phyloP scores from a whole-genome alignment of 1,139 yeast genomes.

The Geotrichum citri-aurantii region DNA sequence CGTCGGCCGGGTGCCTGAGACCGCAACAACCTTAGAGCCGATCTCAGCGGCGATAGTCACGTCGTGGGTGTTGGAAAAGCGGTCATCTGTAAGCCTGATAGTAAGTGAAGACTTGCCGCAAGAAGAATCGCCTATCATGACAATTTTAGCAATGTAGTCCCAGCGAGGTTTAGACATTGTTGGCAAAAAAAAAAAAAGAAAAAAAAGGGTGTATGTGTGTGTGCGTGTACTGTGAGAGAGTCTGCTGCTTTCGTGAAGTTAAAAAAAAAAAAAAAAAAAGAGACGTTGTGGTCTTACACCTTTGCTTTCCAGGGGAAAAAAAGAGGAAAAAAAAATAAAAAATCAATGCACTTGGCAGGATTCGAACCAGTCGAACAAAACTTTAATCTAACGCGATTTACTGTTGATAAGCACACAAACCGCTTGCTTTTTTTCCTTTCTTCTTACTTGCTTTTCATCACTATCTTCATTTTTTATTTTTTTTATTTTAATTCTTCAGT shows the following conservation, averaged over 20 bases:
- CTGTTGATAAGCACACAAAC: neutral
- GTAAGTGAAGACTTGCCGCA: conserved; percentile 38
- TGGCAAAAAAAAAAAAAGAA: neutral
- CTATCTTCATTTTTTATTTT: neutral
- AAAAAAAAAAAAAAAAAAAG: neutral
- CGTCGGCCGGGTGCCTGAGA: conserved; percentile 22
- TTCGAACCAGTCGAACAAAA: neutral
- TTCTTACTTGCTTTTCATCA: neutral
- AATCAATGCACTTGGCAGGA: neutral
- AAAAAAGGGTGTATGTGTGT: neutral
- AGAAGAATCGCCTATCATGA: conserved; percentile 23
- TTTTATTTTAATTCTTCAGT: no score
- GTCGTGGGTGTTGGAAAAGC: conserved; percentile 35
- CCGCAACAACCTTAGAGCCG: conserved; percentile 35
- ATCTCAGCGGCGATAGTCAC: conserved; percentile 39
- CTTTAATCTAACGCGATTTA: neutral
- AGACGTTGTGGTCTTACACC: neutral
- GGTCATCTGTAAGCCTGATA: conserved; percentile 35
- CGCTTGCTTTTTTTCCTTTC: neutral
- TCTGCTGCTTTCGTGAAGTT: neutral
- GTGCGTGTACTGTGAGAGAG: neutral
- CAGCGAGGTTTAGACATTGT: conserved; percentile 17
- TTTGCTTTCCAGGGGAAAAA: no score
- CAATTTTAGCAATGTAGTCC: conserved; percentile 30
- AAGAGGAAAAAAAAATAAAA: neutral